Conservation (phyloP, 148 eudicot species). For the Chenopodium suecicum region DNA sequence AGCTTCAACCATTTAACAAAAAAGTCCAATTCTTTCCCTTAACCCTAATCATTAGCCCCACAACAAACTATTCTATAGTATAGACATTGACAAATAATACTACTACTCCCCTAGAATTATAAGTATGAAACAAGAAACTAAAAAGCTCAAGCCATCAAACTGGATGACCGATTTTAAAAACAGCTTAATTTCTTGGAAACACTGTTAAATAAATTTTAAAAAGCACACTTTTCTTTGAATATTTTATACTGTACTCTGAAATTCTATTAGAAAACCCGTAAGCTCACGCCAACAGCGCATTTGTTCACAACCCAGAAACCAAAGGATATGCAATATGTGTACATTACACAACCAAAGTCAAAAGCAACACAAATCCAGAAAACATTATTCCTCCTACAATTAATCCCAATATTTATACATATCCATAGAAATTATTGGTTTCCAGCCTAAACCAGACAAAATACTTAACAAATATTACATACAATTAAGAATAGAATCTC, state of each 20-base stretch:
- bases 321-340: background rate
- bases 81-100: background rate
- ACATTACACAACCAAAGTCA: background rate
- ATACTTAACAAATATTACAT: background rate
- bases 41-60: background rate
- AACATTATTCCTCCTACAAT: constrained; percentile 3
- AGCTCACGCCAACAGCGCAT: too few relatives aligned
- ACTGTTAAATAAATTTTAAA: background rate
- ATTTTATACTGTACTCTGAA: too few relatives aligned
- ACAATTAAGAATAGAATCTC: constrained; percentile 9
- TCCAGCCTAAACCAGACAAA: constrained; percentile 4
- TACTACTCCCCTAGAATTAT: background rate
- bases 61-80: background rate
- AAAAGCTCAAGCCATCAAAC: constrained; percentile 12
- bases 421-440: background rate
- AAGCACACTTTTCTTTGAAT: too few relatives aligned
- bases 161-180: background rate
- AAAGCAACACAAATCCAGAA: constrained; percentile 12
- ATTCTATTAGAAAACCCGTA: too few relatives aligned
- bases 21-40: background rate
- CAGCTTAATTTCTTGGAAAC: background rate
- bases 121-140: background rate
- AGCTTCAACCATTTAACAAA: background rate
- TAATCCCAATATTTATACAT: background rate
- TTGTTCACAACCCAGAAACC: background rate